phyloP scores from a whole-genome alignment of 2,329 filamentous ascomycete species.

The Aspergillus viridinutans region DNA sequence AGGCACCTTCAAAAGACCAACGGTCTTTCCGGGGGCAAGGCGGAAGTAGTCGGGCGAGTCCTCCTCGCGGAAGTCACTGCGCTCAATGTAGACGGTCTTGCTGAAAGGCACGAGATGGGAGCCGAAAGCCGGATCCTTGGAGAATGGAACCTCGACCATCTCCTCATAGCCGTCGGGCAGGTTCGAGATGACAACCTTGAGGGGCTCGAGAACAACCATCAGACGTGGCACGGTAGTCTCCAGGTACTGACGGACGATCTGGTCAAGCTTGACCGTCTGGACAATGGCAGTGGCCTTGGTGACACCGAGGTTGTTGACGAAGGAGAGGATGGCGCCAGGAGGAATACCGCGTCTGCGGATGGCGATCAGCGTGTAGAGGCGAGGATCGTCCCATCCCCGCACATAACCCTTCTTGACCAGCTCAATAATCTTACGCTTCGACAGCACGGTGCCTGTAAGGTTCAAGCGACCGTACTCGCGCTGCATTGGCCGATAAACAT shows the following conservation, averaged over 20 bases:
- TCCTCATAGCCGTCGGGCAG: slow-evolving; percentile 63
- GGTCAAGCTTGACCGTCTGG: slow-evolving; percentile 76
- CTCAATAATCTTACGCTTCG: slow-evolving; percentile 77
- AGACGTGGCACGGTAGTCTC: slow-evolving; percentile 83
- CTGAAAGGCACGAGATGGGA: slow-evolving; percentile 62
- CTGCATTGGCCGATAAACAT: slow-evolving; percentile 90
- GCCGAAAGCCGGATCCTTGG: slow-evolving; percentile 63
- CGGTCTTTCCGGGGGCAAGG: slow-evolving; percentile 68
- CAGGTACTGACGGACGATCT: slow-evolving; percentile 78
- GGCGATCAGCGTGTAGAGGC: slow-evolving; percentile 81
- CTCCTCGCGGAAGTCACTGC: slow-evolving; percentile 69
- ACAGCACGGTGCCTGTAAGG: slow-evolving; percentile 78
- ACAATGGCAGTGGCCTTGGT: slow-evolving; percentile 78
- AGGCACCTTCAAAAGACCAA: slow-evolving; percentile 68
- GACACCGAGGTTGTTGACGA: slow-evolving; percentile 86
- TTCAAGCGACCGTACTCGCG: slow-evolving; percentile 78
- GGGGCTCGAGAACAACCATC: slow-evolving; percentile 83
- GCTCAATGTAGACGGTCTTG: slow-evolving; percentile 78
- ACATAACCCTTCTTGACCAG: slow-evolving; percentile 75
- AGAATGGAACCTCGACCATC: slow-evolving; percentile 68
- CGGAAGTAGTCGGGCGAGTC: slow-evolving; percentile 73
- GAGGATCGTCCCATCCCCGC: slow-evolving; percentile 84
- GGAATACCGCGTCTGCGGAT: slow-evolving; percentile 81
- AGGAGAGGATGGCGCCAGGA: slow-evolving; percentile 81
- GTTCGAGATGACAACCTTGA: slow-evolving; percentile 78